phyloP scores from a whole-genome alignment of 345 rosid species.

The Erodium maritimum region DNA sequence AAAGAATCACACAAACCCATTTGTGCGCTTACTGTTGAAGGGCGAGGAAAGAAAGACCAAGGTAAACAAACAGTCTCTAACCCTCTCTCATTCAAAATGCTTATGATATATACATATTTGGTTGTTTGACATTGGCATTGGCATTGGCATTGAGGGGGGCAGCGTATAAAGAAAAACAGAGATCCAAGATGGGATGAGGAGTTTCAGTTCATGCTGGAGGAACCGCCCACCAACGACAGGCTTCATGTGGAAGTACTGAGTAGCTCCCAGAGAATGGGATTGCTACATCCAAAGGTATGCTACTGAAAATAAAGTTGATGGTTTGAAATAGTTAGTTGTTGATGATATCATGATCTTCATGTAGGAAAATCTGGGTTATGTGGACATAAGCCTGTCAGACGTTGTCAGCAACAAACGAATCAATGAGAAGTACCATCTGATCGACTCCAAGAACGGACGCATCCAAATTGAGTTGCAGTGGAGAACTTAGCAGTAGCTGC shows the following conservation, averaged over 20 bases:
- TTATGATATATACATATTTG: too few species aligned
- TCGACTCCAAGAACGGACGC: slow-evolving; percentile 82
- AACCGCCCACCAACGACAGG: slow-evolving; percentile 66
- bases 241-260: slow-evolving; percentile 78
- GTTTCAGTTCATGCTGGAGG: slow-evolving; percentile 66
- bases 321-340: background rate
- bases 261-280: slow-evolving; percentile 61
- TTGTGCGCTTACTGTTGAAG: slow-evolving; percentile 55
- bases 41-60: slow-evolving; percentile 84
- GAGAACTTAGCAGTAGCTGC: too few species aligned
- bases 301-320: background rate
- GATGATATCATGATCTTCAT: background rate
- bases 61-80: slow-evolving; percentile 21
- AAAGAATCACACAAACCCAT: slow-evolving; percentile 85
- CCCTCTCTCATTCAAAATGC: too few species aligned
- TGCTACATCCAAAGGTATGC: slow-evolving; percentile 74
- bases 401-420: slow-evolving; percentile 67
- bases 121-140: background rate
- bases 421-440: slow-evolving; percentile 75
- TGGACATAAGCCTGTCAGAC: slow-evolving; percentile 48
- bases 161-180: slow-evolving; percentile 75
- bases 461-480: slow-evolving; percentile 76
- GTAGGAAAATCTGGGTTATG: slow-evolving; percentile 72
- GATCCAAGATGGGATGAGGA: slow-evolving; percentile 97
- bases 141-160: background rate